phyloP scores from a whole-genome alignment of 208 protist genomes.

The Herpetomonas tarakana region DNA sequence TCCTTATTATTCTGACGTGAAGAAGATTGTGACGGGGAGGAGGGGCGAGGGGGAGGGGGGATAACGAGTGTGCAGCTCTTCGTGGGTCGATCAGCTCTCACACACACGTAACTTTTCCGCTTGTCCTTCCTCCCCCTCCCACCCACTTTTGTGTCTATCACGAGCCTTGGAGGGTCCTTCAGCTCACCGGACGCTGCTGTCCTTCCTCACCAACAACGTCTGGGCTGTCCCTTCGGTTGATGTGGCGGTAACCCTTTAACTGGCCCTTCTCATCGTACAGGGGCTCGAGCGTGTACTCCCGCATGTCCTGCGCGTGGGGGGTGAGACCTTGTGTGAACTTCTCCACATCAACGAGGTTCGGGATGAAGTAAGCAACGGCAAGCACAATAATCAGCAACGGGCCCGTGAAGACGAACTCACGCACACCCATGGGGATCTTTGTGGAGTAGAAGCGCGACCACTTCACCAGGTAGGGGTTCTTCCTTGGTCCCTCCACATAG shows the following conservation, averaged over 20 bases:
- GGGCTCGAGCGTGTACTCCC: conserved; percentile 71
- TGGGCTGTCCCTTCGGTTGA: conserved; percentile 26
- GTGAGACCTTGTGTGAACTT: conserved; percentile 68
- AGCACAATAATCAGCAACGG: conserved; percentile 62
- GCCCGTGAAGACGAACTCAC: conserved; percentile 79
- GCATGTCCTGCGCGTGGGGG: conserved; percentile 70
- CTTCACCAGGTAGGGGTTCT: conserved; percentile 66
- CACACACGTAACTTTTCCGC: no score
- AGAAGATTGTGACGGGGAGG: no score
- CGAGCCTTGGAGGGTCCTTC: no score
- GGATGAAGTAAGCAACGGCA: conserved; percentile 68
- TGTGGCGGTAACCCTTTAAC: conserved; percentile 74
- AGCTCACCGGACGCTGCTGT: no score
- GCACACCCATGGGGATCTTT: conserved; percentile 77
- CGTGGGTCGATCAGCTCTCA: no score
- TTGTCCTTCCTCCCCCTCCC: no score
- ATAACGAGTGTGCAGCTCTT: no score
- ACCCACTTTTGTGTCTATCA: no score
- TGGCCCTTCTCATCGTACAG: conserved; percentile 71
- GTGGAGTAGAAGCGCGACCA: conserved; percentile 72
- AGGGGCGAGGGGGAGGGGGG: no score
- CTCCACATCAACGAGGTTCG: conserved; percentile 53
- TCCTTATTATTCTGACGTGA: no score
- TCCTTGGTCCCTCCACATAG: conserved; percentile 60
- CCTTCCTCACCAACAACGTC: no score